Evolutionary conservation across 1,139 yeast genomes (phyloP).

Genomic region (Saccharomyces hybrid): DNA sequence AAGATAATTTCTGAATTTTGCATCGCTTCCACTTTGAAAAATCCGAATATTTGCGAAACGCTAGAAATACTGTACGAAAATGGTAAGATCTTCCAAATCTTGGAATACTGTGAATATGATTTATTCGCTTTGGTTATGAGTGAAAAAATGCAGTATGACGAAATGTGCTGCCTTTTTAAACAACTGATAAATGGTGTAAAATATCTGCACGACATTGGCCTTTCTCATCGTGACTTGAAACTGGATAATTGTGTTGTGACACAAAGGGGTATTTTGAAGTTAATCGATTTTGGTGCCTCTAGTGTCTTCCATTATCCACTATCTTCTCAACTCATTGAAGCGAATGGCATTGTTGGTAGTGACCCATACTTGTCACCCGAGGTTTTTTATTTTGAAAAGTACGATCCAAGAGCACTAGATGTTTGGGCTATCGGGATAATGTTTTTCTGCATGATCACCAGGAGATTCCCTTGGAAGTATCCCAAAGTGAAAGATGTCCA

Average conservation of each 20-base stretch:
- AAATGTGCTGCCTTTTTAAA: conserved; percentile 77
- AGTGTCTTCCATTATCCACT: conserved; percentile 87
- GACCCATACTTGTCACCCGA: conserved; percentile 97
- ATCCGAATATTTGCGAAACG: conserved; percentile 85
- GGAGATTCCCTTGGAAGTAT: conserved; percentile 91
- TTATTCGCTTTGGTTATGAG: conserved; percentile 93
- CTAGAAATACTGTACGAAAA: conserved; percentile 56
- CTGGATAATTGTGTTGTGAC: conserved; percentile 88
- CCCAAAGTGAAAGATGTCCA: conserved; percentile 78
- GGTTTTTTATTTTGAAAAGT: conserved; percentile 57
- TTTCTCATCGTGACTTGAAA: conserved; percentile 88
- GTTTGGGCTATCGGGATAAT: conserved; percentile 91
- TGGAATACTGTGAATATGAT: conserved; percentile 94
- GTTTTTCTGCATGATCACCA: conserved; percentile 84
- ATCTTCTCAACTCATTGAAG: conserved; percentile 59
- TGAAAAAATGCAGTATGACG: conserved; percentile 72
- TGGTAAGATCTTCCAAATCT: conserved; percentile 76
- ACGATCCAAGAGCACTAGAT: conserved; percentile 88
- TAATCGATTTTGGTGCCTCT: conserved; percentile 91
- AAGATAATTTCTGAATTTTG: conserved; percentile 93
- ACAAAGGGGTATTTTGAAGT: conserved; percentile 70
- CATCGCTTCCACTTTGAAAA: conserved; percentile 88
- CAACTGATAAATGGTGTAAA: conserved; percentile 75
- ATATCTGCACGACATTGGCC: conserved; percentile 74
- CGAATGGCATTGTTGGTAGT: conserved; percentile 89